Evolutionary conservation across 495 filamentous ascomycete genomes (phyloP).

Genomic region (Neurospora tetraspora): DNA sequence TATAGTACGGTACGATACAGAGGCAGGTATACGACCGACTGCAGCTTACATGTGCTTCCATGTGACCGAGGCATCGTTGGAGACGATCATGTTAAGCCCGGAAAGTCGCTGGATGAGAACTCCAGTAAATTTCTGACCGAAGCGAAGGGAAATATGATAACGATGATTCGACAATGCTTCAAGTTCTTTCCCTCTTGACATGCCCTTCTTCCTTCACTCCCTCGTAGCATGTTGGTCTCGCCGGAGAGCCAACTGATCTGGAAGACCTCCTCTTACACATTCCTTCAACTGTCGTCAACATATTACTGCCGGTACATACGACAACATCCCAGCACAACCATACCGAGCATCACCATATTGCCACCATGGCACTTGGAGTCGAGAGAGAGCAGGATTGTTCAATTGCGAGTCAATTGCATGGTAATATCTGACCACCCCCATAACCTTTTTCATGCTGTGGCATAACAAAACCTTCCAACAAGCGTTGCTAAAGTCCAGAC

Average conservation of each 20-base stretch:
- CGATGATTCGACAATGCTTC: background rate
- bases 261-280: background rate
- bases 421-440: background rate
- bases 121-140: background rate
- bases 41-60: background rate
- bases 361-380: background rate
- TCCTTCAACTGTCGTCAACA: background rate
- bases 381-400: background rate
- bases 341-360: background rate
- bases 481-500: background rate
- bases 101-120: background rate
- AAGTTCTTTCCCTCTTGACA: background rate
- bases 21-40: background rate
- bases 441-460: background rate
- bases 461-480: background rate
- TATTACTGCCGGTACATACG: background rate
- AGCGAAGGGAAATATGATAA: background rate
- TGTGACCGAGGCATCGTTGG: background rate
- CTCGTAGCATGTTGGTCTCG: background rate
- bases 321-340: background rate
- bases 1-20: background rate
- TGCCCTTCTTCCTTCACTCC: background rate
- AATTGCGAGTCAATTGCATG: background rate
- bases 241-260: background rate
- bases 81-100: background rate